These are phyloP conservation scores for Coniferiporia weirii DNA, from an alignment of 1,284 basidiomycete species.

Conservation along the genomic window DNA sequence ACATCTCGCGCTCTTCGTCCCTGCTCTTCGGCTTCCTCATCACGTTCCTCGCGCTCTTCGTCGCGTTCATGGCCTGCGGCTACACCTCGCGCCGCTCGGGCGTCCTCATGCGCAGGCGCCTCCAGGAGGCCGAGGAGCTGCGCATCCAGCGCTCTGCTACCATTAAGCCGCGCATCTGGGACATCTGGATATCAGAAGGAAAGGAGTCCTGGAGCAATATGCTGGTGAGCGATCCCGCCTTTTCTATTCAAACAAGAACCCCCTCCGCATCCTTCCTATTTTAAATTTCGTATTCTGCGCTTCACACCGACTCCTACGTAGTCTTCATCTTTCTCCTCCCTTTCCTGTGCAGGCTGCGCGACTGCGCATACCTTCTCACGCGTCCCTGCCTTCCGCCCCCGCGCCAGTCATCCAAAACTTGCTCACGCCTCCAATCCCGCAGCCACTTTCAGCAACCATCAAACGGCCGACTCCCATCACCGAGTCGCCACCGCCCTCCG, in stretches of 20 bases:
- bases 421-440: neutral
- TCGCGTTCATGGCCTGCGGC: slow-evolving; percentile 54
- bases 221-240: slow-evolving; percentile 8
- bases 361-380: neutral
- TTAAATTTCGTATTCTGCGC: neutral
- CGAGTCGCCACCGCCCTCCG: neutral
- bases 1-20: slow-evolving; percentile 20
- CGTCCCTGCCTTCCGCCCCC: too few species aligned
- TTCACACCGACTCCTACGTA: too few species aligned
- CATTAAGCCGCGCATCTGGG: slow-evolving; percentile 10
- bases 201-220: slow-evolving; percentile 10
- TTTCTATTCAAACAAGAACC: neutral
- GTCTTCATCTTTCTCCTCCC: neutral
- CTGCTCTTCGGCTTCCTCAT: slow-evolving; percentile 54
- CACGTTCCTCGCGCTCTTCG: slow-evolving; percentile 52
- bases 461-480: neutral
- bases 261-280: neutral
- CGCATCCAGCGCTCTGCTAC: neutral
- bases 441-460: slow-evolving; percentile 7
- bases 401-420: neutral
- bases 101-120: neutral
- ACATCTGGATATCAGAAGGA: slow-evolving; percentile 7
- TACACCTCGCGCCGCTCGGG: slow-evolving; percentile 37
- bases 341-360: too few species aligned
- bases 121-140: neutral